Evolutionary conservation across 768 basidiomycete species (phyloP).

Genomic region (Termitomyces sp.): DNA sequence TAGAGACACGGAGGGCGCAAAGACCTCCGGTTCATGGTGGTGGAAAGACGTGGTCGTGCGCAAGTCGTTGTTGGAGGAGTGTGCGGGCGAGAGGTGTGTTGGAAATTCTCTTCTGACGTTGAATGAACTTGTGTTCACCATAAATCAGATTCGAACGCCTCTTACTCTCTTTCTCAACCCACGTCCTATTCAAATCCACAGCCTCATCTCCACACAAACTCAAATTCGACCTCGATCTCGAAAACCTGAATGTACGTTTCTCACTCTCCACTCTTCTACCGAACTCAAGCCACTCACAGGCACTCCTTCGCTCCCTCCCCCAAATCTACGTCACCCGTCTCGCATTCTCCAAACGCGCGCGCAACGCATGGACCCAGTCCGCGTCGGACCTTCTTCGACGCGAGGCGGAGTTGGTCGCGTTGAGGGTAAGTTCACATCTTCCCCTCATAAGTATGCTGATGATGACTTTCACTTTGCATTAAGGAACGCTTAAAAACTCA

Average conservation of each 20-base stretch:
- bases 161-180: constrained; percentile 48
- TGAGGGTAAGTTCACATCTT: constrained; percentile 26
- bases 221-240: no score
- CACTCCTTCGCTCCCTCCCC: no score
- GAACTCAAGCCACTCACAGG: no score
- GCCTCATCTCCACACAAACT: constrained; percentile 3
- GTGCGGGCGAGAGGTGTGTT: constrained; percentile 43
- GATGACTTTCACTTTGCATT: background rate
- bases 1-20: background rate
- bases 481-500: background rate
- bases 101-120: background rate
- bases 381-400: constrained; percentile 30
- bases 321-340: constrained; percentile 31
- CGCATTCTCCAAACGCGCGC: constrained; percentile 23
- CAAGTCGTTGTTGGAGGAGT: constrained; percentile 54
- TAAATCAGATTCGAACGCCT: constrained; percentile 45
- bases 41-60: constrained; percentile 56
- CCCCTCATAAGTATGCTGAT: background rate
- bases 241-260: constrained; percentile 14
- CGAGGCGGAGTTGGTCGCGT: constrained; percentile 25
- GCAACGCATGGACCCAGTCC: constrained; percentile 32
- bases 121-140: background rate
- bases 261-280: no score
- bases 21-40: constrained; percentile 33
- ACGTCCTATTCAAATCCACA: constrained; percentile 36